phyloP scores from a whole-genome alignment of 352 stramenopile genomes.

The Pythium rishiriense region DNA sequence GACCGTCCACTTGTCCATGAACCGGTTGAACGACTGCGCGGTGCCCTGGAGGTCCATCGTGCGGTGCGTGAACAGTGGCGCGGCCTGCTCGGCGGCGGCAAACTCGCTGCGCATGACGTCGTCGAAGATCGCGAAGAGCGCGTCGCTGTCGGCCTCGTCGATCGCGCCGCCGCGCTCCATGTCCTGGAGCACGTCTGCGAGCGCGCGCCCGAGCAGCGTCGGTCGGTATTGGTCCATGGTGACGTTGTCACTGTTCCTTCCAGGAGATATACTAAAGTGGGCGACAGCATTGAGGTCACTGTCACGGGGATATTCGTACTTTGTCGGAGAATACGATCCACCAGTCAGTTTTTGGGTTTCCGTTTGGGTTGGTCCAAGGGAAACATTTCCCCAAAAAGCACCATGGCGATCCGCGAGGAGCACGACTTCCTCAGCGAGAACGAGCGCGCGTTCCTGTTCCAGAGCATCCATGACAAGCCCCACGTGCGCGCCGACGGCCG shows the following conservation, averaged over 20 bases:
- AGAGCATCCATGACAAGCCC: conserved; percentile 53
- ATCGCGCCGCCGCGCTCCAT: conserved; percentile 37
- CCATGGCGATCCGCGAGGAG: conserved; percentile 27
- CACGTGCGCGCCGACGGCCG: conserved; percentile 73
- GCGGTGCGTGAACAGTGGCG: conserved; percentile 48
- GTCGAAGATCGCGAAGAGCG: conserved; percentile 60
- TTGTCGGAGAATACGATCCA: conserved; percentile 19
- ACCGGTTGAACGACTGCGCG: conserved; percentile 65
- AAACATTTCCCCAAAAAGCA: background rate
- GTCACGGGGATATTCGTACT: conserved; percentile 44
- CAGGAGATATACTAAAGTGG: background rate
- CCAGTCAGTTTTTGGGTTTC: conserved; percentile 9
- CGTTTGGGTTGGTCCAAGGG: background rate
- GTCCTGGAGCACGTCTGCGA: conserved; percentile 62
- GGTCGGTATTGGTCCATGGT: conserved; percentile 72
- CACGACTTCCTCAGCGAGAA: conserved; percentile 82
- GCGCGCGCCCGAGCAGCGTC: conserved; percentile 55
- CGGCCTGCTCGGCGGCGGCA: conserved; percentile 2
- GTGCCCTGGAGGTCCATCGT: conserved; percentile 39
- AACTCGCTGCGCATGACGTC: conserved; percentile 42
- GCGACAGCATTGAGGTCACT: conserved; percentile 22
- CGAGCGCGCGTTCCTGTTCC: conserved; percentile 77
- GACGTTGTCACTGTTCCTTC: no score
- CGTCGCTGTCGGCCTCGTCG: conserved; percentile 37
- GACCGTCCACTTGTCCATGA: conserved; percentile 65